Base-by-base conservation (phyloP, 805 yeast genomes). In the Sungouiella blattae region DNA sequence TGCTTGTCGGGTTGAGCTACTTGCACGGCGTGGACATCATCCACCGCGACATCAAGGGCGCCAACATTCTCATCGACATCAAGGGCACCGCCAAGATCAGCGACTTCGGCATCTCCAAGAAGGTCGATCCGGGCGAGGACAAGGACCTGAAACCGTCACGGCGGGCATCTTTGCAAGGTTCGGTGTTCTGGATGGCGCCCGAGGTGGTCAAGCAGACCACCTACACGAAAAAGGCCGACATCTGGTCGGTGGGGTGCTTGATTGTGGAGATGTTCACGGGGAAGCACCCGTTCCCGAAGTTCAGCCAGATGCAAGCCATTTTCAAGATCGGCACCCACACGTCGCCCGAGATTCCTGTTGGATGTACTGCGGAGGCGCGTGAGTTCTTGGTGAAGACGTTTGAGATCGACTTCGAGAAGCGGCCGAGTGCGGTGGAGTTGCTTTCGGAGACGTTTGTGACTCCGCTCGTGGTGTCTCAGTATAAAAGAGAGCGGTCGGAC, bases 111-210 rank as follows among this genome's bases (percentile, higher is more conserved):
- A 83, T 87, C 25, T 83, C 93, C 14, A 73, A 60, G 35, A 66
- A 64, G 40, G 54, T 67, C 13, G 57, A 52, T 26, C 33, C 39
- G 11, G 56, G 51, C 30, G 62, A 57, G 26, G 51, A 49, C 18
- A 50, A 45, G 28, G 43, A 41, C 16, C 14, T 18, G 11, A 62
- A 60, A 47, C 52, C 60, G n/a, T 56, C 67, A 11, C 58, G 70
- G 36, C 74, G 97, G 28, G 89, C 86, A 2, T 87, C 96, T 0
- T 63, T 87, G 35, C 97, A 91, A 60, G 98, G 98, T 0, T 46
- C 41, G 49, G 70, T 91, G 0, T 93, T 83, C 55, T 93, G 98
- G 98, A 93, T 93, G 98, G 98, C 98, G 0, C 98, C 98, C 0
- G 98, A 93, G 57, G 98, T 93, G 6, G 98, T 93, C 12, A 87